Evolutionary conservation across 352 stramenopile species (phyloP), one percentile per base, ranked within the genome.

Genomic region (Thraustochytrium aureum): DNA sequence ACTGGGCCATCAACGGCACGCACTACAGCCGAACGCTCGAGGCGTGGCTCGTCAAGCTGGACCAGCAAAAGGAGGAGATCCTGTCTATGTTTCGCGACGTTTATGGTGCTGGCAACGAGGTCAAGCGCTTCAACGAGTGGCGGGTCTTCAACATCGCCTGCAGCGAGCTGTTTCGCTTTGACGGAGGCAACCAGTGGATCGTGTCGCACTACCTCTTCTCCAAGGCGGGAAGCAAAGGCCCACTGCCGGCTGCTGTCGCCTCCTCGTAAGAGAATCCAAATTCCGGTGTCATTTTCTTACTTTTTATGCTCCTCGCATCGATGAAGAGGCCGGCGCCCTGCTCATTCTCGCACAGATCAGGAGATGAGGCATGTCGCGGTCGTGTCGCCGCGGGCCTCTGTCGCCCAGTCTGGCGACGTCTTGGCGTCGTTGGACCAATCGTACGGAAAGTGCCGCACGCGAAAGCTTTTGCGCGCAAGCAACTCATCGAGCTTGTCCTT

Each of bases 161-260:
- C 62, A 62, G 32, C 37, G 73, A 82, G 52, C 41, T 83, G 1
- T 82, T 82, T 37, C 39, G 38, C 6, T 81, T 45, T 30, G 45
- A 79, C 26, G 66, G 66, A 20, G 73, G 73, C 59, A 82, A 79
- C 42, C 60, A 82, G 43, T 82, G 73, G 73, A 81, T 64, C 32
- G 64, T 82, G 20, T n/a, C 5, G 20, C 73, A 82, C 64, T 82
- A 82, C 37, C 59, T 64, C 41, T 79, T 79, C 56, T 64, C 54
- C 47, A 79, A 79, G 59, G 26, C 33, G 10, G 56, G 10, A 26
- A 26, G 26, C 43, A 22, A 10, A 10, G 22, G 22, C 10, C 43
- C 43, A 22, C 43, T 52, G 43, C 10, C 43, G 43, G 43, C 59
- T 22, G 59, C 59, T n/a, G n/a, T n/a, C n/a, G n/a, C n/a, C n/a